Percentiles rank a stretch among this genome's conserved stretches.
phyloP scores from a whole-genome alignment of 345 rosid genomes.

The Raphanus raphanistrum region DNA sequence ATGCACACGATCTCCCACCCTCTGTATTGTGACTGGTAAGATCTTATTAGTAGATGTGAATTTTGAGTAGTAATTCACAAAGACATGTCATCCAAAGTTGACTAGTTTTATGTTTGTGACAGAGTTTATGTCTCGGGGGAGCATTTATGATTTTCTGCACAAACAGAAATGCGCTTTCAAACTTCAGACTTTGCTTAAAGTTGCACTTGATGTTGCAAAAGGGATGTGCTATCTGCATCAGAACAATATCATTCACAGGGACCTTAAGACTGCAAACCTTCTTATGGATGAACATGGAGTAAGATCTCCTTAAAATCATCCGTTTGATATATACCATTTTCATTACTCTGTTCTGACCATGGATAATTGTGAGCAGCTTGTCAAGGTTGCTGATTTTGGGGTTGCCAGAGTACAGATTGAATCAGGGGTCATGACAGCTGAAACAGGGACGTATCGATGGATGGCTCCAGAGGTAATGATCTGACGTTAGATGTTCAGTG shows the following conservation, averaged over 20 bases:
- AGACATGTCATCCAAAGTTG: constrained; percentile 5
- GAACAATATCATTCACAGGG: constrained; percentile 94
- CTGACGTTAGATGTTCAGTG: not conserved
- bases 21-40: constrained; percentile 93
- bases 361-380: constrained; percentile 59
- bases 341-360: too few species aligned
- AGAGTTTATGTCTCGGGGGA: constrained; percentile 97
- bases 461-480: constrained; percentile 96
- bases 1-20: constrained; percentile 77
- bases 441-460: constrained; percentile 99
- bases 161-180: constrained; percentile 76
- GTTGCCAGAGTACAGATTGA: constrained; percentile 93
- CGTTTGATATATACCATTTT: too few species aligned
- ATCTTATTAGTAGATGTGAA: not conserved
- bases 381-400: constrained; percentile 97
- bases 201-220: constrained; percentile 86
- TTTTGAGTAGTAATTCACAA: not conserved
- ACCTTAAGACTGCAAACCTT: constrained; percentile 95
- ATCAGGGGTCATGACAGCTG: constrained; percentile 97
- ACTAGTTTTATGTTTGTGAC: constrained; percentile 33
- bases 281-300: constrained; percentile 99
- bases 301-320: constrained; percentile 29
- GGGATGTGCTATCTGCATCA: constrained; percentile 98
- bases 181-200: constrained; percentile 78
- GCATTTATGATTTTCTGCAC: constrained; percentile 88